A percentile compares a stretch with the other conserved stretches of the same genome.
Evolutionary conservation across 1,284 basidiomycete genomes (phyloP).

Genomic region (Boletus mariae): DNA sequence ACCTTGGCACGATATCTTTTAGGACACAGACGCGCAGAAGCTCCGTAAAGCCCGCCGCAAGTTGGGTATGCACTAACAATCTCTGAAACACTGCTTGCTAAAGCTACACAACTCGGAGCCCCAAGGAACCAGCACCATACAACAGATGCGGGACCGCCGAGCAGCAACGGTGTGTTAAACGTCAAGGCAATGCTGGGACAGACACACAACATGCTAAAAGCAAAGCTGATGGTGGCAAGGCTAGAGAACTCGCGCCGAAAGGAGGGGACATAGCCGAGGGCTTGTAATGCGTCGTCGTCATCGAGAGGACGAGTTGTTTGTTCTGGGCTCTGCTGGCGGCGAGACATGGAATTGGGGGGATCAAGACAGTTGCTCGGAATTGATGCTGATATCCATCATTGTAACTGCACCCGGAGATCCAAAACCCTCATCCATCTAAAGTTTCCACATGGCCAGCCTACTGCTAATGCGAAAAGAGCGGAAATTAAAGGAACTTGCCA

Average conservation of each 20-base stretch:
- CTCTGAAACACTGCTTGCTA: slow-evolving; percentile 78
- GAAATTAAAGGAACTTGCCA: too few species aligned
- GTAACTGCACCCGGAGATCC: too few species aligned
- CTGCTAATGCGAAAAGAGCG: too few species aligned
- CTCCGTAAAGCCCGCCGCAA: slow-evolving; percentile 76
- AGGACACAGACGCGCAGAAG: slow-evolving; percentile 75
- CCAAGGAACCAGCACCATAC: slow-evolving; percentile 84
- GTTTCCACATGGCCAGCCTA: too few species aligned
- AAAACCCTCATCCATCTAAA: too few species aligned
- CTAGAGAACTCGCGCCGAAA: slow-evolving; percentile 82
- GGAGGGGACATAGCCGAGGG: slow-evolving; percentile 71
- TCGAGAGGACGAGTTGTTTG: neutral
- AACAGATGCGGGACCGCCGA: slow-evolving; percentile 74
- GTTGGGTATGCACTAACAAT: slow-evolving; percentile 77
- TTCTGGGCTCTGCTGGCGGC: neutral
- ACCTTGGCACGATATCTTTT: slow-evolving; percentile 59
- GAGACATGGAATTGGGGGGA: neutral
- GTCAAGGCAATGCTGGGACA: slow-evolving; percentile 80
- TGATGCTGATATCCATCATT: neutral
- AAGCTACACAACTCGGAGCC: slow-evolving; percentile 70
- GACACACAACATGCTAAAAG: slow-evolving; percentile 47
- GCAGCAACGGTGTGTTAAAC: slow-evolving; percentile 73
- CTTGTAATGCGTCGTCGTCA: slow-evolving; percentile 60
- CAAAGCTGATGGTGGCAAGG: slow-evolving; percentile 52
- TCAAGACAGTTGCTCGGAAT: neutral